Evolutionary conservation across 768 basidiomycete genomes (phyloP), one percentile per base, ranked within the genome.

Genomic region (Pisolithus marmoratus): DNA sequence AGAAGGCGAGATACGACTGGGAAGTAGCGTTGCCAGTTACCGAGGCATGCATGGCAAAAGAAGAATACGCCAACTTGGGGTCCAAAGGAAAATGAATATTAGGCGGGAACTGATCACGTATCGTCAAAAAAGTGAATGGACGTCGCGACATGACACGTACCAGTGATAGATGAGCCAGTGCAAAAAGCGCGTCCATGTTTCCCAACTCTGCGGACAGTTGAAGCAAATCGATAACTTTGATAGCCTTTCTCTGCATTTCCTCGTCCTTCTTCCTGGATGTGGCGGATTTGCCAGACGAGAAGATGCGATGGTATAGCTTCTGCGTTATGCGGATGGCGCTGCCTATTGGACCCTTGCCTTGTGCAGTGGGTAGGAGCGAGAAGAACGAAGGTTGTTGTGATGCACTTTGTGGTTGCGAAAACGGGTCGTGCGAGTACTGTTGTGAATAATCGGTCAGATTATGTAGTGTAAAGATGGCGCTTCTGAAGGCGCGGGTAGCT

Each of bases 1-100:
- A 90, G 76, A 97, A 96, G 0, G 83, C 94, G 12, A 95, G 70
- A 54, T 85, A 73, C 8, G 89, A 79, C 69, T 98, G 94, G 0
- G 94, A 90, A 3, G 90, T 81, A 2, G 92, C 84, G 59, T 94
- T 90, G 22, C 94, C 92, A 0, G 88, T 87, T 23, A 71, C 59
- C 26, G 76, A 70, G 0, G 87, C 87, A 46, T 93, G 89, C 3
- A 70, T 62, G 4, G 72, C 66, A 63, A 85, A 84, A 2, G 82
- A 77, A n/a, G 80, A 70, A 59, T 81, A 85, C 0, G 89, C 86
- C 1, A 79, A 67, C 22, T 71, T 66, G 9, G 87, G 79, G 48
- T 93, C 81, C 15, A 77, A 70, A 0, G 73, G 66, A 53, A 91
- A 84, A 57, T 88, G 74, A 14, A 72, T 62, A 36, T 78, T 85